phyloP scores from a whole-genome alignment of 2,329 filamentous ascomycete genomes.

The Clonostachys byssicola region DNA sequence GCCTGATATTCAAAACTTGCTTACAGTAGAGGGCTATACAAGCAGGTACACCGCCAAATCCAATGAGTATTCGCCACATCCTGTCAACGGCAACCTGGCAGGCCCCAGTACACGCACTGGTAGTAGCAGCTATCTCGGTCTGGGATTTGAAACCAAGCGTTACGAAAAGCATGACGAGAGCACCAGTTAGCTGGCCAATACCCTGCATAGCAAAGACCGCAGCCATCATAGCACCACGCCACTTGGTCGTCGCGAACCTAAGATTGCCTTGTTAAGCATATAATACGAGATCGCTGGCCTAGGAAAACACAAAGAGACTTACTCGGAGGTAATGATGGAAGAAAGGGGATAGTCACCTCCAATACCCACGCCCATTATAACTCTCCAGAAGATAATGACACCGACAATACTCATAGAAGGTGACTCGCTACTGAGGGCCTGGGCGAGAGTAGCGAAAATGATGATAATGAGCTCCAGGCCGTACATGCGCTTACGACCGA shows the following conservation, averaged over 20 bases:
- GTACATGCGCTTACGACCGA: constrained; percentile 80
- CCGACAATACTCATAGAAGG: constrained; percentile 67
- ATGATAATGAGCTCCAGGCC: constrained; percentile 80
- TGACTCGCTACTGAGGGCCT: constrained; percentile 71
- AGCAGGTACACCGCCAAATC: constrained; percentile 70
- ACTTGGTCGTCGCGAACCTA: constrained; percentile 80
- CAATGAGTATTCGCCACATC: constrained; percentile 80
- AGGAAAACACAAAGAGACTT: constrained; percentile 5
- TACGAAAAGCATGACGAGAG: constrained; percentile 71
- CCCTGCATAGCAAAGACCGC: constrained; percentile 83
- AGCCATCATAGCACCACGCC: constrained; percentile 87
- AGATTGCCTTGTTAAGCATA: constrained; percentile 81
- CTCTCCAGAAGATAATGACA: constrained; percentile 74
- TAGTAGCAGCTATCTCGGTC: constrained; percentile 61
- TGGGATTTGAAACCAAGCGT: constrained; percentile 50
- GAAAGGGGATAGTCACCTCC: constrained; percentile 79
- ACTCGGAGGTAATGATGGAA: constrained; percentile 82
- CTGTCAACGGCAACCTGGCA: constrained; percentile 51
- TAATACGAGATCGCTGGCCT: constrained; percentile 73
- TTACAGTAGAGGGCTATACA: constrained; percentile 74
- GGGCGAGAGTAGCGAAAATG: constrained; percentile 76
- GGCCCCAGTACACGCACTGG: constrained; percentile 44
- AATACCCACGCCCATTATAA: constrained; percentile 78
- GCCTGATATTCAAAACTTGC: constrained; percentile 3
- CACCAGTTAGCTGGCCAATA: constrained; percentile 72